These are phyloP conservation scores for Pseudogymnoascus sp. DNA, from an alignment of 2,329 filamentous ascomycete species.

Conservation along the genomic window DNA sequence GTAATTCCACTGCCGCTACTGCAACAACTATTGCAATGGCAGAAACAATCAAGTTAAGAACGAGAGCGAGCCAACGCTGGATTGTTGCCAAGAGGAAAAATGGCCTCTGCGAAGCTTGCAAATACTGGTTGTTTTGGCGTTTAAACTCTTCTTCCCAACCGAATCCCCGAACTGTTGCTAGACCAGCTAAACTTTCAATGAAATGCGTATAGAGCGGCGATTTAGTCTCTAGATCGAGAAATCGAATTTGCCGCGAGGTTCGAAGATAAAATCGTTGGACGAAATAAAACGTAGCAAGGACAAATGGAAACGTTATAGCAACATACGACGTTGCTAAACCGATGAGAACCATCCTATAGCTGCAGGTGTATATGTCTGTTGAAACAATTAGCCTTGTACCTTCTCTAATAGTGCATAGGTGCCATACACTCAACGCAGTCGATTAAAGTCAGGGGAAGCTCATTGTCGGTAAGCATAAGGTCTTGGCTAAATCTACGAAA, in stretches of 20 bases:
- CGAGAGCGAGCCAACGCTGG: conserved; percentile 38
- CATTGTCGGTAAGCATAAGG: conserved; percentile 24
- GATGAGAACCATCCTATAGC: conserved; percentile 32
- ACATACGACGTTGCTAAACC: conserved; percentile 25
- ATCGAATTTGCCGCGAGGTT: conserved; percentile 42
- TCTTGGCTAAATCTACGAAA: conserved; percentile 19
- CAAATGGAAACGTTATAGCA: conserved; percentile 20
- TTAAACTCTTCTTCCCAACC: conserved; percentile 30
- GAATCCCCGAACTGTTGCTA: conserved; percentile 39
- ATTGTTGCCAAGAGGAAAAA: conserved; percentile 38
- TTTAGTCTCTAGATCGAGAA: conserved; percentile 38
- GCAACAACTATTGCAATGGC: conserved; percentile 26
- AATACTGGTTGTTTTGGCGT: conserved; percentile 13
- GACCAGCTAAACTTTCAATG: conserved; percentile 37
- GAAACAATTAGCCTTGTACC: not conserved
- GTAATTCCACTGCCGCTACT: conserved; percentile 21
- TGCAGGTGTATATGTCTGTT: conserved; percentile 3
- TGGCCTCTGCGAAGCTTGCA: conserved; percentile 37
- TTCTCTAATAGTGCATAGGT: not conserved
- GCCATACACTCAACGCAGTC: conserved; percentile 11
- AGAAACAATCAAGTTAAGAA: conserved; percentile 36
- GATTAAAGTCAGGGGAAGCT: conserved; percentile 19
- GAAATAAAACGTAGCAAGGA: conserved; percentile 15
- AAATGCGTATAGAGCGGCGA: conserved; percentile 42
- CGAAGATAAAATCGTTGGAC: conserved; percentile 38